Conservation (phyloP, 352 stramenopile genomes). For the Thalassiosira gravida region DNA sequence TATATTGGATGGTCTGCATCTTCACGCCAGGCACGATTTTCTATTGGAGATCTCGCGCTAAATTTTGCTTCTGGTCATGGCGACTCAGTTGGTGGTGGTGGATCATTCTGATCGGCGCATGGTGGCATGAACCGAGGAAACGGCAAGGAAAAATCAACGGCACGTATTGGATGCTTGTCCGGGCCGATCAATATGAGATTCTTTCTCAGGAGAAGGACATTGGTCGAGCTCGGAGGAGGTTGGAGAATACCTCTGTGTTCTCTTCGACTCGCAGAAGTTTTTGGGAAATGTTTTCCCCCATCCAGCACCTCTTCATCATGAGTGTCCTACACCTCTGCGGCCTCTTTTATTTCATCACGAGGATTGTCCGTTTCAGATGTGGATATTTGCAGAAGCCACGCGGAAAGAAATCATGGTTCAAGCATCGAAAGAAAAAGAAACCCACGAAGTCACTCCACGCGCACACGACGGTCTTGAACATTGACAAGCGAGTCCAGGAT, state of each 20-base stretch:
- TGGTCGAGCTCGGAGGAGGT: too few species aligned
- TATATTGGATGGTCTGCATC: too few species aligned
- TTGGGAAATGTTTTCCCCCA: not conserved
- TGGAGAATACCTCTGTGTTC: too few species aligned
- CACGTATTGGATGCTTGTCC: slow-evolving; percentile 1
- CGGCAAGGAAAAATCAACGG: slow-evolving; percentile 2
- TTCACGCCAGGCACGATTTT: not conserved
- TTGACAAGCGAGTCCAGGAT: slow-evolving; percentile 4
- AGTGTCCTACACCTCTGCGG: not conserved
- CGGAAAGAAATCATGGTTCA: not conserved
- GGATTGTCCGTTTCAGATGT: not conserved
- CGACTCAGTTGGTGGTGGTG: not conserved
- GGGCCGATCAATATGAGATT: not conserved
- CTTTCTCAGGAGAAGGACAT: too few species aligned
- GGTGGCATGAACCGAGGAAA: slow-evolving; percentile 1
- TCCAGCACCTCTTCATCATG: not conserved
- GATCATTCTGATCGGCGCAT: not conserved
- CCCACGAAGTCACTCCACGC: not conserved
- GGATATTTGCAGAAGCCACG: not conserved
- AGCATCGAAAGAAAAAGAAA: not conserved
- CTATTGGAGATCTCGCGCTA: not conserved
- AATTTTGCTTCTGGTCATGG: not conserved
- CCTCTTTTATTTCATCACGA: not conserved
- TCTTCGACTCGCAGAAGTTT: too few species aligned
- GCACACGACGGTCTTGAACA: slow-evolving; percentile 15